Percentiles rank a stretch among this genome's conserved stretches.
Conservation (phyloP, 192 early-diverging fungal species). For the Umbelopsis sp. region DNA sequence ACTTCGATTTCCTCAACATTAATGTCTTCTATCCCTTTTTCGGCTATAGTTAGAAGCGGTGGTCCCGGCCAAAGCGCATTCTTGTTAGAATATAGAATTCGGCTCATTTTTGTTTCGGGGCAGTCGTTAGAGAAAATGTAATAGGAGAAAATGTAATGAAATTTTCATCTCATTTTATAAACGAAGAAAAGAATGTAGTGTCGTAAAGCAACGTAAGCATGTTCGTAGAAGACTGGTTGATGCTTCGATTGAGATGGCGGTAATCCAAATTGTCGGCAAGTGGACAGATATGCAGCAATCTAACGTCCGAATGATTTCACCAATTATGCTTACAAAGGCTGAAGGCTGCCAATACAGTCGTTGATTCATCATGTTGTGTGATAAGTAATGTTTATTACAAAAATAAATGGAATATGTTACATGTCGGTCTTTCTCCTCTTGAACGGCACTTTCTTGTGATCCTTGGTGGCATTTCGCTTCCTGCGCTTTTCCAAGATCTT, state of each 20-base stretch:
- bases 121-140: too few species aligned
- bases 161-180: too few species aligned
- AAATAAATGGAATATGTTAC: slow-evolving; percentile 15
- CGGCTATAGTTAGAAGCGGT: background rate
- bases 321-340: background rate
- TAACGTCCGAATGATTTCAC: background rate
- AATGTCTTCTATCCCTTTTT: slow-evolving; percentile 7
- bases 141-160: too few species aligned
- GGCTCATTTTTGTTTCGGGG: background rate
- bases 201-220: too few species aligned
- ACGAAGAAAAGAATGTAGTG: too few species aligned
- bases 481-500: slow-evolving; percentile 89
- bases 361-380: background rate
- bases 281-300: background rate
- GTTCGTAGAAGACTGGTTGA: too few species aligned
- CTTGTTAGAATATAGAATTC: background rate
- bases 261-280: too few species aligned
- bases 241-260: too few species aligned
- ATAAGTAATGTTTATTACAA: slow-evolving; percentile 2
- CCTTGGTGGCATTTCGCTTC: slow-evolving; percentile 91
- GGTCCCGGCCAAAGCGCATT: background rate
- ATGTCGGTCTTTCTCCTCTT: slow-evolving; percentile 28
- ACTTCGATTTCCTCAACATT: background rate
- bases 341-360: background rate
- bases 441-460: slow-evolving; percentile 68